Conservation (phyloP, 2,329 filamentous ascomycete species). For the Epichloe gansuensis region DNA sequence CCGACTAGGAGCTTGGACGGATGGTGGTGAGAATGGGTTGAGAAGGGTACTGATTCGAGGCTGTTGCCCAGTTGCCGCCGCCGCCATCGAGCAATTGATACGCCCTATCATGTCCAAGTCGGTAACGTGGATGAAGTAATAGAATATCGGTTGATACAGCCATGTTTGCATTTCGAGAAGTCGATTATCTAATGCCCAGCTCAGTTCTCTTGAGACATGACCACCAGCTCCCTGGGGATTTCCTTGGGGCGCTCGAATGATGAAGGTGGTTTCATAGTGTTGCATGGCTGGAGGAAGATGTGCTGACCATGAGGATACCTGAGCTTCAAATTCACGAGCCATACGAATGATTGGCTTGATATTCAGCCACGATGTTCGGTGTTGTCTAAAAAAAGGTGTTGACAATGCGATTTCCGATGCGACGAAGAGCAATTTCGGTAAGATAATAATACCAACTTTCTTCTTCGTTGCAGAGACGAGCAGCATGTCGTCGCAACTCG, state of each 20-base stretch:
- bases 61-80: background rate
- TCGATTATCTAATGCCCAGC: conserved; percentile 13
- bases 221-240: conserved; percentile 4
- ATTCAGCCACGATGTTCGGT: conserved; percentile 9
- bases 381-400: conserved; percentile 16
- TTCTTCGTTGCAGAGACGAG: conserved; percentile 13
- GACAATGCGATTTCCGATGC: conserved; percentile 28
- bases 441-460: conserved; percentile 32
- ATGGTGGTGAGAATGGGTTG: conserved; percentile 7
- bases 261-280: conserved; percentile 6
- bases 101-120: background rate
- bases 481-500: conserved; percentile 10
- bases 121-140: conserved; percentile 10
- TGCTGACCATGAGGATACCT: conserved; percentile 13
- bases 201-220: conserved; percentile 11
- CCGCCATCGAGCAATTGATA: background rate
- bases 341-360: conserved; percentile 10
- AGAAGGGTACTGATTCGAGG: conserved; percentile 9
- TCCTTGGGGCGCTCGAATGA: background rate
- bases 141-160: conserved; percentile 6
- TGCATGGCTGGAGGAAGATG: conserved; percentile 10
- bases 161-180: conserved; percentile 14
- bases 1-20: background rate
- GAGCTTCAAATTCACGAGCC: conserved; percentile 13
- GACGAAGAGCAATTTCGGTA: conserved; percentile 26